Conservation (phyloP, 2,329 filamentous ascomycete species). For the Dendrostoma leiphaemia region DNA sequence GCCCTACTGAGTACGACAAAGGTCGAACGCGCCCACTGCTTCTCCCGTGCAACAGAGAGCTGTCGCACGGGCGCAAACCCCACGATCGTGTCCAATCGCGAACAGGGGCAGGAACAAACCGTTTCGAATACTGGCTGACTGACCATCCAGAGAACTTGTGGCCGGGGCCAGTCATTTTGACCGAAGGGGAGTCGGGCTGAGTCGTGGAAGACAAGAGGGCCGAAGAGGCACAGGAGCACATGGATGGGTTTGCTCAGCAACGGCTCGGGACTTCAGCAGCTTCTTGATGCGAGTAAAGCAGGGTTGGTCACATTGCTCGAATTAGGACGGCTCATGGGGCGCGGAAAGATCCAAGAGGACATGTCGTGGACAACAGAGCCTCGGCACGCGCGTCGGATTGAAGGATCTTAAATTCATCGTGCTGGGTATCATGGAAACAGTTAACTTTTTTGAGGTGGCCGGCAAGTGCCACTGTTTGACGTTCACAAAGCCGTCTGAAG, state of each 20-base stretch:
- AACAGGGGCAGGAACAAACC: not conserved
- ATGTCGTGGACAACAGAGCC: not conserved
- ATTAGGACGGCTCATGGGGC: no score
- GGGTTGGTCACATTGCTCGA: not conserved
- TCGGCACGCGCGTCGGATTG: not conserved
- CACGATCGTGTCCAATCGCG: not conserved
- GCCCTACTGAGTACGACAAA: not conserved
- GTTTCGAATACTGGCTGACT: no score
- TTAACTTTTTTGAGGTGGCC: slow-evolving; percentile 1
- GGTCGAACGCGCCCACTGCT: not conserved
- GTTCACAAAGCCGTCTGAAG: not conserved
- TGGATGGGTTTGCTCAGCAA: not conserved
- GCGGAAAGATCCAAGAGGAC: no score
- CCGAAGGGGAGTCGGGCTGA: not conserved
- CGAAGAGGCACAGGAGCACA: not conserved
- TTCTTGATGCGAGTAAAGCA: not conserved
- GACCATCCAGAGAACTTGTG: no score
- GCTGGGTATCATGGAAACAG: slow-evolving; percentile 5
- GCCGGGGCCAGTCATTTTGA: not conserved
- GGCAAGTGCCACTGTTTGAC: not conserved
- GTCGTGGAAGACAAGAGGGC: not conserved
- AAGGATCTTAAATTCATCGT: not conserved
- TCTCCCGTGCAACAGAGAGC: not conserved
- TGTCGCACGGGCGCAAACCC: not conserved
- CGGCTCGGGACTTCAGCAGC: not conserved